Base-by-base conservation (phyloP, 2,329 filamentous ascomycete species). In the Lecanicillium sp. region DNA sequence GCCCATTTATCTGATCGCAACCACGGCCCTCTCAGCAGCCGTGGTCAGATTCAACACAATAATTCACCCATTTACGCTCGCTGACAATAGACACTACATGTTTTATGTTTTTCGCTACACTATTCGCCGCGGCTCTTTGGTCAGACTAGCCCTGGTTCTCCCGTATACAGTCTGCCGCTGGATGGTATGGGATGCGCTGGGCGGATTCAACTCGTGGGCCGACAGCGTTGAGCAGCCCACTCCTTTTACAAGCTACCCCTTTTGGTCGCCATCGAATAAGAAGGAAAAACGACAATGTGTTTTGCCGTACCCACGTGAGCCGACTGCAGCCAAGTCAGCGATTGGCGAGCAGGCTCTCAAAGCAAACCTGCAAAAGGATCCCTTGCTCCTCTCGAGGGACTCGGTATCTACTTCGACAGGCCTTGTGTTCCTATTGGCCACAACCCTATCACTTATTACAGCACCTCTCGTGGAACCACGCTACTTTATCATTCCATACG, bases 41-140 rank as follows among this genome's bases (percentile, higher is more conserved):
- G 58, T 79, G 15, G 79, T 96, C 17, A 75, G 77, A 45, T 83
- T 76, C 70, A 97, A 96, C 69, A 98, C 92, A 25, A 83, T 95
- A 46, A 77, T 97, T 31, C 92, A 98, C 55, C 90, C 92, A 0
- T 98, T 97, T 57, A 95, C 89, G 0, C 74, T 97, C 1, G 92
- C 92, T 25, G 92, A 98, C 60, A 98, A 98, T 60, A 74, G 92
- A 3, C 92, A 98, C 59, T 98, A 95, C 65, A 83, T 94, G 58
- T 98, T 98, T 61, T 98, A 98, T 64, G 69, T 94, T 44, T 98
- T 98, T 68, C 81, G 88, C 2, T 79, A 88, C 52, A 81, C 84
- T 5, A 81, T 97, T 28, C 74, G 84, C 3, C 72, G 71, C 5
- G 75, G 85, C 30, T 66, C 69, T 2, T 61, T 67, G 14, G 61